Evolutionary conservation across 108 stramenopile genomes (phyloP), one percentile per base, ranked within the genome.

Genomic region (Fragilariopsis cylindrus): DNA sequence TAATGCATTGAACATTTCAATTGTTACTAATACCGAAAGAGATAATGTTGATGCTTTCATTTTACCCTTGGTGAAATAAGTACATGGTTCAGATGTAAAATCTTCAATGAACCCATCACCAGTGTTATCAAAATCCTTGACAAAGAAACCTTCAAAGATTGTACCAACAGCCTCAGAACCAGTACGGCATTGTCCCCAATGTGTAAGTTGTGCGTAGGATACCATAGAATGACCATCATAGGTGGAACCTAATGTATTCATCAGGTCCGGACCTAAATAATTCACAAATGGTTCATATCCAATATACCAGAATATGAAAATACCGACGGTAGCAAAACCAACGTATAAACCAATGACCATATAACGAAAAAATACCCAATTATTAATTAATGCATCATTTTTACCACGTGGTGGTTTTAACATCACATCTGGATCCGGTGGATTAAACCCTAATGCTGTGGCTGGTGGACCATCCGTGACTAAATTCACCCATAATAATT

Each of bases 381-480:
- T 63, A n/a, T 21, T 63, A n/a, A 63, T 63, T 42, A 63, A 44
- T 12, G 62, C 6, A 45, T 63, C 62, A 44, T 63, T 44, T 44
- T 63, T 63, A 45, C 62, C 62, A 63, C 62, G 82, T 21, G 86
- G 86, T 42, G 82, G 82, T 63, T 75, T 85, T 54, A 78, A 78
- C 88, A 89, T 89, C 47, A 85, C 80, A 65, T 89, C 88, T 7
- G 80, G 76, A 54, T 86, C 85, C 4, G 86, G 75, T 2, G 90
- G 87, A 63, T 97, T 95, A 81, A 93, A 95, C 4, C 93, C 94
- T 18, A 97, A 87, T 15, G 96, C 96, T 49, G 93, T 94, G 12
- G 97, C 97, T 7, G 94, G 93, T 7, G 93, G 92, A 15, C 93
- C 93, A 65, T 96, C 96, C 6, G 95, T 97, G 57, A 97, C 91